Percentiles rank a stretch among this genome's conserved stretches.
These are phyloP conservation scores for Lepidium africanum DNA, from an alignment of 345 rosid genomes.

Conservation along the genomic window DNA sequence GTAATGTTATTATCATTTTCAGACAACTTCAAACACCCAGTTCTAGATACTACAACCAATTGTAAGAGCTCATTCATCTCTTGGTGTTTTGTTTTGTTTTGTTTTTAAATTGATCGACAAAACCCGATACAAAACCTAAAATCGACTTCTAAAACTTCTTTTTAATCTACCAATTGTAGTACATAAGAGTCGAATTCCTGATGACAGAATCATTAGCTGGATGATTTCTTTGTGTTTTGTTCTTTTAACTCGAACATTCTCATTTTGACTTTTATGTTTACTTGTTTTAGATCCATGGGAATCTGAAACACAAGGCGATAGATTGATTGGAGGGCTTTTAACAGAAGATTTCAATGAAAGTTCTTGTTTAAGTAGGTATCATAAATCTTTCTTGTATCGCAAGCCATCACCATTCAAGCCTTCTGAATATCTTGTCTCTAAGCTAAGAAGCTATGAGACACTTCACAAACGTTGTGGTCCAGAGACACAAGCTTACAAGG, in stretches of 20 bases:
- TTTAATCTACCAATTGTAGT: no score
- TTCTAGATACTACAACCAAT: neutral
- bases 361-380: conserved; percentile 44
- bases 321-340: conserved; percentile 46
- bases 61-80: neutral
- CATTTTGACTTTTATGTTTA: neutral
- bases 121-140: no score
- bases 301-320: conserved; percentile 23
- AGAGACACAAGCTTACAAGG: conserved; percentile 37
- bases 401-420: conserved; percentile 37
- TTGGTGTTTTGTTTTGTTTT: neutral
- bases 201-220: no score
- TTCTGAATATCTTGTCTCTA: conserved; percentile 42
- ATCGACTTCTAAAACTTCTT: no score
- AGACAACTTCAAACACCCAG: conserved; percentile 1
- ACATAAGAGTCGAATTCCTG: no score
- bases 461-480: conserved; percentile 65
- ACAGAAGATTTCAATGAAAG: conserved; percentile 37
- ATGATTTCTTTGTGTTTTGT: no score
- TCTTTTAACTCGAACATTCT: neutral
- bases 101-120: neutral
- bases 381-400: conserved; percentile 31
- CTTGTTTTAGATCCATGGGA: conserved; percentile 23
- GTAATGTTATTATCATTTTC: conserved; percentile 1
- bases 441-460: conserved; percentile 46